Base-by-base conservation (phyloP, 768 basidiomycete species). In the Boletus rubroflammeus region DNA sequence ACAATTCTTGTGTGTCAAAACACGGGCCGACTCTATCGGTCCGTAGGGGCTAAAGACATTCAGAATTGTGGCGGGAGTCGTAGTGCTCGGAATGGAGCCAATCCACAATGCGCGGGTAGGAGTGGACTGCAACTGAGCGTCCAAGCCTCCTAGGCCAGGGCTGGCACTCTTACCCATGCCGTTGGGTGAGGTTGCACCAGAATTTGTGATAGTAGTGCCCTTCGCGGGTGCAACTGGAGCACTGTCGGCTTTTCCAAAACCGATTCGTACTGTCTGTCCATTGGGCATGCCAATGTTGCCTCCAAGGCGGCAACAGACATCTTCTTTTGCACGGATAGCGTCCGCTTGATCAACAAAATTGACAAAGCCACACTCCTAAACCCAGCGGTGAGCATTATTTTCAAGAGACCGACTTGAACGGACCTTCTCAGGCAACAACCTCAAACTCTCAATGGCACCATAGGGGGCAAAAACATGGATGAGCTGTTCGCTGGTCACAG, bases 21-120 rank as follows among this genome's bases (percentile, higher is more conserved):
- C 94, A 55, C 97, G 78, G 9, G 96, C 97, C 47, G 91, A 95
- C 73, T 99, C 97, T 59, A 99, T 98, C 3, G 95, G 92, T 0
- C 97, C 97, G 65, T 93, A 99, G 19, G 95, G 93, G 63, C 93
- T 93, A 69, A 99, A 99, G 39, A 99, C 91, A 62, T 93, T 94
- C 48, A 98, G 73, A 59, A 99, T 90, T 2, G 93, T 95, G 3
- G 91, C 90, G 8, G 97, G 93, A 6, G 93, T 97, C 11, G 96
- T 98, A 3, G 90, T 90, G 3, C 89, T 89, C 10, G 97, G 97
- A 63, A 99, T 97, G 40, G 91, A 93, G 6, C 97, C 97, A 64
- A 99, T 91, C 96, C 97, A 99, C 21, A 98, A 79, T 2, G 96
- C 96, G 54, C 97, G 78, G 1, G 97, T 98, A 5, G 97, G 97